Evolutionary conservation across 2,329 filamentous ascomycete species (phyloP).

Genomic region (Chaetomium strumarium): DNA sequence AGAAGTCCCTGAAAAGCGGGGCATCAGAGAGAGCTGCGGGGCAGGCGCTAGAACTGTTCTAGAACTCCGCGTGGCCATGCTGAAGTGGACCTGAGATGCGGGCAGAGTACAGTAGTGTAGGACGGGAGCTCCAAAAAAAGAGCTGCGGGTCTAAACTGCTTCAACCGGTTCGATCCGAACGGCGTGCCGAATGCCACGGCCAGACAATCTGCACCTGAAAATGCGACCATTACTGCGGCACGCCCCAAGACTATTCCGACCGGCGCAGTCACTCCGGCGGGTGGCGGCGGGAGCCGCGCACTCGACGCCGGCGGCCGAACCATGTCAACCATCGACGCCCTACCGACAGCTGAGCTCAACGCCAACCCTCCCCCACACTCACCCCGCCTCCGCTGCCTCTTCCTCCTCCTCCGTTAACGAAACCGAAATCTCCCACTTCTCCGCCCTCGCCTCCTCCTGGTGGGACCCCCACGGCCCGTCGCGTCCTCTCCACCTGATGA

Average conservation of each 20-base stretch:
- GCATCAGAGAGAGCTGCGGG: conserved; percentile 1
- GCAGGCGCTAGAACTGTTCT: conserved; percentile 20
- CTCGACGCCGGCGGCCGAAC: not conserved
- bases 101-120: no score
- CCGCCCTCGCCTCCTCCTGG: conserved; percentile 86
- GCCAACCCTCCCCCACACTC: conserved; percentile 16
- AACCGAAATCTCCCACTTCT: conserved; percentile 90
- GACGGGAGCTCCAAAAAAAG: conserved; percentile 2
- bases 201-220: not conserved
- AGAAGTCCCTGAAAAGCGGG: not conserved
- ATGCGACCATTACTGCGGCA: conserved; percentile 17
- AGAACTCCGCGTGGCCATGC: conserved; percentile 15
- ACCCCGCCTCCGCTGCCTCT: conserved; percentile 23
- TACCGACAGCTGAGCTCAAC: conserved; percentile 14
- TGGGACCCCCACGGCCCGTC: conserved; percentile 95
- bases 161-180: not conserved
- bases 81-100: not conserved
- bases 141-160: not conserved
- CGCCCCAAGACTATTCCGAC: not conserved
- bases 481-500: conserved; percentile 93
- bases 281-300: not conserved
- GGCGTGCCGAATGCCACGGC: not conserved
- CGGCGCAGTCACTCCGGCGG: not conserved
- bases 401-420: conserved; percentile 70
- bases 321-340: not conserved